Percentiles rank a stretch among this genome's conserved stretches.
These are phyloP conservation scores for Penicillium sp. DNA, from an alignment of 2,329 filamentous ascomycete species.

Conservation along the genomic window DNA sequence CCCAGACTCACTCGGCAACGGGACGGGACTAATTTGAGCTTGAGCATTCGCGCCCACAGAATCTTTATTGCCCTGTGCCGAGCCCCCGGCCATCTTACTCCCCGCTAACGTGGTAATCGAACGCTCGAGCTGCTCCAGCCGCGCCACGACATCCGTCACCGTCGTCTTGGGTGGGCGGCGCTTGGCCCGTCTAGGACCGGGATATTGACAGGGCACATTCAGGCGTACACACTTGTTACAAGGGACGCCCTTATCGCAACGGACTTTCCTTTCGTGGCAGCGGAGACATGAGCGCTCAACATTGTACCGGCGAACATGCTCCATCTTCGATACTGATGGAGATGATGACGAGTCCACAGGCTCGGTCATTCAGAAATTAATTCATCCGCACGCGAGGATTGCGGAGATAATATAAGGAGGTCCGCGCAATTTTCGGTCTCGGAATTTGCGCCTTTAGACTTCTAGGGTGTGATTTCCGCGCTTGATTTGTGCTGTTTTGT, in stretches of 20 bases:
- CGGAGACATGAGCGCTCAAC: conserved; percentile 39
- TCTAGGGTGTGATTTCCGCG: not conserved
- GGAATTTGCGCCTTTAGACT: not conserved
- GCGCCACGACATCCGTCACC: conserved; percentile 28
- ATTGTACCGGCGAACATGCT: conserved; percentile 31
- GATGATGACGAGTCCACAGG: not conserved
- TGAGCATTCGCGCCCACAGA: not conserved
- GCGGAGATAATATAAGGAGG: not conserved
- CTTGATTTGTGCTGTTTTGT: not conserved
- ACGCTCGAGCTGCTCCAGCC: conserved; percentile 34
- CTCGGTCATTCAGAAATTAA: conserved; percentile 2
- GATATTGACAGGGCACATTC: conserved; percentile 33
- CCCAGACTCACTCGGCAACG: not conserved
- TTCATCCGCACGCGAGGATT: not conserved
- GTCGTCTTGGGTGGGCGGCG: conserved; percentile 28
- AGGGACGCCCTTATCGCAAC: conserved; percentile 34
- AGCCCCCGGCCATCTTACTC: not conserved
- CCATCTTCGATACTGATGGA: conserved; percentile 8
- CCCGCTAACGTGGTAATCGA: conserved; percentile 26
- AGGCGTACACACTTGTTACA: conserved; percentile 33
- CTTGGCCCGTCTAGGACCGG: conserved; percentile 30
- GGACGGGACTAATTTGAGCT: not conserved
- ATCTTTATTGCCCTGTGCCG: not conserved
- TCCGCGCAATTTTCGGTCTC: not conserved
- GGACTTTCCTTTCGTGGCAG: conserved; percentile 40